Evolutionary conservation across 2,329 filamentous ascomycete species (phyloP).

Genomic region (Aspergillus sp.): DNA sequence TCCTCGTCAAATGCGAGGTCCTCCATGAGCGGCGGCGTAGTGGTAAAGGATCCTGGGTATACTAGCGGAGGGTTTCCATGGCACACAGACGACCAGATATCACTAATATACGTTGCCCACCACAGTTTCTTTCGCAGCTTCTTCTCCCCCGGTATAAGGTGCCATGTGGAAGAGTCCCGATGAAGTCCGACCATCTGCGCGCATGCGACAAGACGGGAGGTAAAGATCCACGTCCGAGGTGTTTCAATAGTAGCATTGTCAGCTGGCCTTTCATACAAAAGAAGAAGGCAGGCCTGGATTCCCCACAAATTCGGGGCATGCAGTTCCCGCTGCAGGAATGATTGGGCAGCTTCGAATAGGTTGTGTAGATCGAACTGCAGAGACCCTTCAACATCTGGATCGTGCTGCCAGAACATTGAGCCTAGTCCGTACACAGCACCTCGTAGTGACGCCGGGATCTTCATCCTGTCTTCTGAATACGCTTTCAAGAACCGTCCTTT

Average conservation of each 20-base stretch:
- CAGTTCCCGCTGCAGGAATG: conserved; percentile 46
- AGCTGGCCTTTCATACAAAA: conserved; percentile 49
- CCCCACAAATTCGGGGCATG: conserved; percentile 50
- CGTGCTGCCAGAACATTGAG: conserved; percentile 44
- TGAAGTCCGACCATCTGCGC: conserved; percentile 51
- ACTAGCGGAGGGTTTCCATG: conserved; percentile 52
- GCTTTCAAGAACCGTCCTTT: conserved; percentile 46
- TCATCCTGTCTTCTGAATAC: conserved; percentile 39
- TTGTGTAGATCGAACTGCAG: conserved; percentile 43
- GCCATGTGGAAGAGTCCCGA: conserved; percentile 46
- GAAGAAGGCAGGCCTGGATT: conserved; percentile 49
- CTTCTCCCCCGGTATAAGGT: conserved; percentile 43
- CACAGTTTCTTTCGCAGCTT: conserved; percentile 46
- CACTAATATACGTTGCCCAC: conserved; percentile 47
- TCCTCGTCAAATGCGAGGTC: conserved; percentile 48
- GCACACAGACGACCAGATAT: conserved; percentile 49
- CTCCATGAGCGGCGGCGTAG: conserved; percentile 40
- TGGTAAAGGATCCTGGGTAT: conserved; percentile 42
- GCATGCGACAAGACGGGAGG: conserved; percentile 46
- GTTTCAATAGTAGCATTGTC: conserved; percentile 50
- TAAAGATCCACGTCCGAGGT: conserved; percentile 47
- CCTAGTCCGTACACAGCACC: conserved; percentile 49
- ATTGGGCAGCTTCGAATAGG: conserved; percentile 45
- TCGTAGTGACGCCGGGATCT: conserved; percentile 47
- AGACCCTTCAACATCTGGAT: conserved; percentile 27